A percentile compares a stretch with the other conserved stretches of the same genome.
Evolutionary conservation across 352 stramenopile genomes (phyloP).

Genomic region (Phytophthora ramorum): DNA sequence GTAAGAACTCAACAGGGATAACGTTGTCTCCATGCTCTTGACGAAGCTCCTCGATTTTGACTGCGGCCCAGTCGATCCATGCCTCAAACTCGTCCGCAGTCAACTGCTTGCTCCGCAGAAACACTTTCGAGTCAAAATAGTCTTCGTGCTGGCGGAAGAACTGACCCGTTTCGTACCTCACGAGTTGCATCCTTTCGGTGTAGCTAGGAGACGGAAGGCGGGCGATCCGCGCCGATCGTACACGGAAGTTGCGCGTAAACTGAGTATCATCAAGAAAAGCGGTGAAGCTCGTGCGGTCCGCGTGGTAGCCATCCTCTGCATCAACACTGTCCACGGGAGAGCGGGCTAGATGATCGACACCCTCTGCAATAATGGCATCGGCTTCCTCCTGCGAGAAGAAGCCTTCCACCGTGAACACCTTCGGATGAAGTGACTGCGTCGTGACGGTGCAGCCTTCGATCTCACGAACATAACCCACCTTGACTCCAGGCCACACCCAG

Average conservation of each 20-base stretch:
- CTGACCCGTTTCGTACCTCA: slow-evolving; percentile 72
- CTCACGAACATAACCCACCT: slow-evolving; percentile 63
- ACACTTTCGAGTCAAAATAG: slow-evolving; percentile 79
- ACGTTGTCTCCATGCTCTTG: slow-evolving; percentile 7
- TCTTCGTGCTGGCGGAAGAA: slow-evolving; percentile 84
- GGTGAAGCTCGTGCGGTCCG: slow-evolving; percentile 73
- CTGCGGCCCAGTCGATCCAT: slow-evolving; percentile 60
- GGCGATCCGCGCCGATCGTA: slow-evolving; percentile 53
- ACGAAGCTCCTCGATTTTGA: slow-evolving; percentile 32
- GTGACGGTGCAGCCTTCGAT: slow-evolving; percentile 64
- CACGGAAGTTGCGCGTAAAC: slow-evolving; percentile 70
- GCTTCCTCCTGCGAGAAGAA: slow-evolving; percentile 73
- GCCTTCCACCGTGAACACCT: slow-evolving; percentile 69
- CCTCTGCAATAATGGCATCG: slow-evolving; percentile 58
- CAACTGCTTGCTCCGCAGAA: slow-evolving; percentile 53
- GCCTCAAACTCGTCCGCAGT: slow-evolving; percentile 45
- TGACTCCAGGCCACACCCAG: slow-evolving; percentile 81
- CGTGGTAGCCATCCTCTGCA: slow-evolving; percentile 62
- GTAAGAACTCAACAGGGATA: slow-evolving; percentile 43
- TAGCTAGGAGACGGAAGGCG: slow-evolving; percentile 59
- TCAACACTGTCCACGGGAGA: slow-evolving; percentile 68
- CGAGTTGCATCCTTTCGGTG: slow-evolving; percentile 67
- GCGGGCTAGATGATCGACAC: slow-evolving; percentile 51
- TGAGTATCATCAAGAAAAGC: slow-evolving; percentile 68
- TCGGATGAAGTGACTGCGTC: slow-evolving; percentile 64